Evolutionary conservation across 177 flowering plant species (phyloP), one percentile per base, ranked within the genome.

Genomic region (Telopea speciosissima): DNA sequence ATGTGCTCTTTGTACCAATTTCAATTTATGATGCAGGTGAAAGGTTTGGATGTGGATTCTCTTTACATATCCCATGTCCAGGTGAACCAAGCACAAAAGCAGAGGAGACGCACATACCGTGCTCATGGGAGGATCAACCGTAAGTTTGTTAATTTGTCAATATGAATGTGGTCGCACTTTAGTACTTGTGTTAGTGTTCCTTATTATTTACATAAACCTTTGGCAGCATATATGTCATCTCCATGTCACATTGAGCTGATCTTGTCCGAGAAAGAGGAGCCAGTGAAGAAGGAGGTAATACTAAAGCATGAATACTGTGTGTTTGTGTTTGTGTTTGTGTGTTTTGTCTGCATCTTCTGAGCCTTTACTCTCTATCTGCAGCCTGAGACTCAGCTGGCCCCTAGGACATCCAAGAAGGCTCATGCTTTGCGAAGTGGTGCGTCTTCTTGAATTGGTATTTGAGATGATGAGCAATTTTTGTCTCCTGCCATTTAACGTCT

Each of bases 101-200:
- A 93, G 79, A 84, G 97, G 79, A 91, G 96, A 21, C 84, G 98
- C 25, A 93, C 98, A 11, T 93, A 91, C 80, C 89, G 98, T 77
- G 98, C 97, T 42, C 98, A 93, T 69, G 97, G 98, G 78, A 81
- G 98, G 78, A 93, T 93, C 25, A 91, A 91, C 75, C 97, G 92
- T 93, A 81, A 72, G 94, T 82, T 25, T 52, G 10, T 2, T 61
- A 26, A 45, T 22, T 49, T 23, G 14, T 60, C 28, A 23, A 12
- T 25, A 23, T 19, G 23, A 56, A 42, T 19, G 26, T 19, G 25
- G 68, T 56, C n/a, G 49, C 49, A 12, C 11, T 49, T 49, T 49
- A 21, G n/a, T 45, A 8, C 31, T 56, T 26, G 13, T 14, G 17
- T 23, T 52, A 24, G 7, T 40, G 24, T 8, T 16, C 31, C 31